phyloP scores from a whole-genome alignment of 257 asterid genomes.

The Solanum chaucha region DNA sequence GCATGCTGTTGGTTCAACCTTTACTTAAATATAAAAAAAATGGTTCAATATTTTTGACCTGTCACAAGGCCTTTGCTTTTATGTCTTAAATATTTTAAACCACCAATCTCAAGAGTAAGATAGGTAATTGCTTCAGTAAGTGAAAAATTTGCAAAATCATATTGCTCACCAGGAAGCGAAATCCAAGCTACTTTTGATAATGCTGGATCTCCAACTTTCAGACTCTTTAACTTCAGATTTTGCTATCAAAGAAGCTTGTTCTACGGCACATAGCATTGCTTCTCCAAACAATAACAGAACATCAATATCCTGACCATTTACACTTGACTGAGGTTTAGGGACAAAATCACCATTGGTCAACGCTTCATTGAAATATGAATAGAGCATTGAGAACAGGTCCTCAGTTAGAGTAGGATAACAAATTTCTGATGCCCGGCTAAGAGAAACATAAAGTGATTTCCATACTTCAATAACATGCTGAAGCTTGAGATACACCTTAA shows the following conservation, averaged over 20 bases:
- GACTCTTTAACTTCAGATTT: constrained; percentile 13
- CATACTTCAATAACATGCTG: constrained; percentile 34
- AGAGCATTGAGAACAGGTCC: constrained; percentile 36
- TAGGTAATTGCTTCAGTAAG: not conserved
- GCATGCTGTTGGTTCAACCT: not conserved
- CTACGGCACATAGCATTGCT: constrained; percentile 26
- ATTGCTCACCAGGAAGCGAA: constrained; percentile 50
- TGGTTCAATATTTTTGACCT: not conserved
- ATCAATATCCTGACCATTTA: constrained; percentile 11
- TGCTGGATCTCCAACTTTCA: constrained; percentile 18
- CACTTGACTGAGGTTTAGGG: constrained; percentile 21
- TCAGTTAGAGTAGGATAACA: constrained; percentile 24
- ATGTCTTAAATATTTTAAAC: not conserved
- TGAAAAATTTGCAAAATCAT: not conserved
- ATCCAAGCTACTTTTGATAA: constrained; percentile 25
- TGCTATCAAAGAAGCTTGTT: constrained; percentile 24
- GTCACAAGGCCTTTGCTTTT: not conserved
- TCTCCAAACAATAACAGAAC: constrained; percentile 39
- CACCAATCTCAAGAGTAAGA: not conserved
- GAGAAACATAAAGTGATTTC: constrained; percentile 39
- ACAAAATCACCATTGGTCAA: constrained; percentile 6
- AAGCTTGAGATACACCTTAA: constrained; percentile 21
- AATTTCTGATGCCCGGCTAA: constrained; percentile 20
- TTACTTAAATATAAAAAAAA: not conserved
- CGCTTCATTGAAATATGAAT: constrained; percentile 28